Conservation (phyloP, 306 rosid species). For the Gastrolobium villosum region DNA sequence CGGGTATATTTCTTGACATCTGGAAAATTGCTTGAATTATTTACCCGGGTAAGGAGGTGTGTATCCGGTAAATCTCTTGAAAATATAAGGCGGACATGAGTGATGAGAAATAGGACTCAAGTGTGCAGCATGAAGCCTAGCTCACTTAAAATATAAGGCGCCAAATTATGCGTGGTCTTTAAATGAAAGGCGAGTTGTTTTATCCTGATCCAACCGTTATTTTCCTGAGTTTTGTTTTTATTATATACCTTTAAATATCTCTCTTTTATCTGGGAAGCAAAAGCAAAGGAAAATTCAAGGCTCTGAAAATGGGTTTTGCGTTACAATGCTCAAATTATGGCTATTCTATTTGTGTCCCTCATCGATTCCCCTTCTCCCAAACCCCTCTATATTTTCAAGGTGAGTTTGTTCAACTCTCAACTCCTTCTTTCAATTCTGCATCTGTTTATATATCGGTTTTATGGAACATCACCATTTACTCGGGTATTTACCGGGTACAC, state of each 20-base stretch:
- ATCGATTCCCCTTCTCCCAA: conserved; percentile 35
- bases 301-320: conserved; percentile 20
- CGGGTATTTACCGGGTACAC: too few relatives aligned
- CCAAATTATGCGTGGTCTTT: conserved; percentile 53
- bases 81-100: too few relatives aligned
- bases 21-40: too few relatives aligned
- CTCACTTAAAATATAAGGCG: conserved; percentile 52
- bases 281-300: neutral
- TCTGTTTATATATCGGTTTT: too few relatives aligned
- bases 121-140: neutral
- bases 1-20: too few relatives aligned
- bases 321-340: conserved; percentile 66
- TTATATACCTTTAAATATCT: conserved; percentile 15
- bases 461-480: neutral
- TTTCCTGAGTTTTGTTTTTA: conserved; percentile 4
- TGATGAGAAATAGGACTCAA: too few relatives aligned
- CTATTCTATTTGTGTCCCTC: conserved; percentile 50
- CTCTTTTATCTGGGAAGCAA: neutral
- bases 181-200: conserved; percentile 48
- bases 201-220: conserved; percentile 77
- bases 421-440: neutral
- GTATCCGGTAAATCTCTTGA: too few relatives aligned
- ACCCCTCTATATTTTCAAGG: conserved; percentile 51
- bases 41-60: too few relatives aligned
- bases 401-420: conserved; percentile 21